Conservation (phyloP, 345 rosid genomes). For the Noccaea caerulescens region DNA sequence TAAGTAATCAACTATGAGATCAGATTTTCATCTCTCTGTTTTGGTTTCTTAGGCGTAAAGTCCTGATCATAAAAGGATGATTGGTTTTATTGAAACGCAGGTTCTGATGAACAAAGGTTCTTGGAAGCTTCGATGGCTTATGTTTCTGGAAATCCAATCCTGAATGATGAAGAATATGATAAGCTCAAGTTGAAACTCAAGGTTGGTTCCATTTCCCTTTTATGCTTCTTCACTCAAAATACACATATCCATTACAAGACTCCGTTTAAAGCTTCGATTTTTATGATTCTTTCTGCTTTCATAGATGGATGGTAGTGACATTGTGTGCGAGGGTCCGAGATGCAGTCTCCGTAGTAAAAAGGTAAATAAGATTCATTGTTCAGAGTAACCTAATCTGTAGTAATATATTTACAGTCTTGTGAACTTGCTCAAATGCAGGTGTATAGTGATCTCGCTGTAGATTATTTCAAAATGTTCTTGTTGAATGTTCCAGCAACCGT, state of each 20-base stretch:
- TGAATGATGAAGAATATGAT: slow-evolving; percentile 79
- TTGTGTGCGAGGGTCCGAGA: slow-evolving; percentile 90
- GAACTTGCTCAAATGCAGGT: slow-evolving; percentile 50
- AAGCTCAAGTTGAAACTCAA: slow-evolving; percentile 65
- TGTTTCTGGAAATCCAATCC: slow-evolving; percentile 74
- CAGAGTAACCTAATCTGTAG: neutral
- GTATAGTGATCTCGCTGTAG: slow-evolving; percentile 89
- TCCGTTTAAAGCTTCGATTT: neutral
- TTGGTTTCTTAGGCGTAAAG: neutral
- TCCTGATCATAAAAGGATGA: neutral
- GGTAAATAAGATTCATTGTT: slow-evolving; percentile 41
- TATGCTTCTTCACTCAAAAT: neutral
- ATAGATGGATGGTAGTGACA: slow-evolving; percentile 82
- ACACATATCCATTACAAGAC: neutral
- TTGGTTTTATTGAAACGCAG: slow-evolving; percentile 43
- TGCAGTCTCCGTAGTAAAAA: slow-evolving; percentile 95
- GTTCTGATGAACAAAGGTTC: slow-evolving; percentile 88
- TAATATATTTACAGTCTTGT: neutral
- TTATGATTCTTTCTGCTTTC: slow-evolving; percentile 4
- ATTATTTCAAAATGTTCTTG: slow-evolving; percentile 87
- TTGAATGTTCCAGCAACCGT: slow-evolving; percentile 88
- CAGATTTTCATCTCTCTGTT: neutral
- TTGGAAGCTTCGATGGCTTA: slow-evolving; percentile 97
- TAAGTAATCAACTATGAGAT: slow-evolving; percentile 57
- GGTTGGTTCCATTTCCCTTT: slow-evolving; percentile 47